Evolutionary conservation across 805 yeast genomes (phyloP).

Genomic region (Hanseniaspora lachancei): DNA sequence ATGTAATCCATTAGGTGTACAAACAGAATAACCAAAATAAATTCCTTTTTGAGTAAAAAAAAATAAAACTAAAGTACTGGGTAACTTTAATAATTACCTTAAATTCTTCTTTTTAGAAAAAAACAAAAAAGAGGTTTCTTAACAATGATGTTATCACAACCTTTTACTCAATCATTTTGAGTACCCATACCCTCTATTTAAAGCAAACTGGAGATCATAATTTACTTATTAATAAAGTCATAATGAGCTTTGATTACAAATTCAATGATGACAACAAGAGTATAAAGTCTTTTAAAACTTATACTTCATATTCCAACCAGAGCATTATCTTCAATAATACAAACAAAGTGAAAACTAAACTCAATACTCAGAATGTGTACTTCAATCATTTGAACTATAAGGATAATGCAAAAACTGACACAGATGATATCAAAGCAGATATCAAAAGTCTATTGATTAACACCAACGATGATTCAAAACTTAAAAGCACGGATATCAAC

Average conservation of each 20-base stretch:
- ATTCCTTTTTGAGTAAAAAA: neutral
- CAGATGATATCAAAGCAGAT: neutral
- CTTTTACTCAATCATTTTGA: too few relatives aligned
- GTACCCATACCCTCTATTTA: neutral
- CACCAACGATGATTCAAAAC: neutral
- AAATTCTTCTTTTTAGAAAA: too few relatives aligned
- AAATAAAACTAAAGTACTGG: neutral
- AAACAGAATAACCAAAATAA: too few relatives aligned
- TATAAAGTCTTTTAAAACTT: slow-evolving; percentile 5
- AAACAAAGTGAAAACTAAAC: neutral
- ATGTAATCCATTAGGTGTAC: too few relatives aligned
- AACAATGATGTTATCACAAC: too few relatives aligned
- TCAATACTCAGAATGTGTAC: slow-evolving; percentile 1
- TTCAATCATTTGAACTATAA: slow-evolving; percentile 6
- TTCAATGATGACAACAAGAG: neutral
- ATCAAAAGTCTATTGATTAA: neutral
- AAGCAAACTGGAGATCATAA: neutral
- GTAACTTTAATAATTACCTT: too few relatives aligned
- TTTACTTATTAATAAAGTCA: too few relatives aligned
- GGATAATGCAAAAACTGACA: neutral
- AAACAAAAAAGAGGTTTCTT: too few relatives aligned
- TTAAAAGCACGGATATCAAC: neutral
- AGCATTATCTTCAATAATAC: slow-evolving; percentile 5
- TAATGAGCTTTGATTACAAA: neutral
- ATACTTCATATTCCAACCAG: neutral